Conservation (phyloP, 371 early-diverging fungal species). For the Apophysomyces trapeziformis region DNA sequence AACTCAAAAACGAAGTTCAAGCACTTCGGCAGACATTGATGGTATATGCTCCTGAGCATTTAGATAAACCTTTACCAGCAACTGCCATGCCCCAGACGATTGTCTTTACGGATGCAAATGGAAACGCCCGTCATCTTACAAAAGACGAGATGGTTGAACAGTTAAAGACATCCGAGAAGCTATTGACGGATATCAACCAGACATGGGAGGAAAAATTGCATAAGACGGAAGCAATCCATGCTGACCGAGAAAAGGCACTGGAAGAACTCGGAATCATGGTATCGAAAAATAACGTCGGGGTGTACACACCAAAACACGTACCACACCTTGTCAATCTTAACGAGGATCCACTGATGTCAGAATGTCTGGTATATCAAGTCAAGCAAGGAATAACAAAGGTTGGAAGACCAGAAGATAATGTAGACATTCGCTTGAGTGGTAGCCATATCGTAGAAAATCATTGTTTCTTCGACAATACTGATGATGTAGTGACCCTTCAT, state of each 20-base stretch:
- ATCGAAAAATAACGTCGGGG: slow-evolving; percentile 77
- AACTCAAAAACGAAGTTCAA: slow-evolving; percentile 85
- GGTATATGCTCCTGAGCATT: slow-evolving; percentile 64
- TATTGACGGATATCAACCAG: slow-evolving; percentile 81
- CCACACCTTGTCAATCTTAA: slow-evolving; percentile 91
- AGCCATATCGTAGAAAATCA: slow-evolving; percentile 72
- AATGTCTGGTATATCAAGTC: slow-evolving; percentile 88
- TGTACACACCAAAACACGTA: slow-evolving; percentile 81
- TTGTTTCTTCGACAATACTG: slow-evolving; percentile 76
- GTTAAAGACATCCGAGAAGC: slow-evolving; percentile 85
- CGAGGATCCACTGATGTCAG: slow-evolving; percentile 90
- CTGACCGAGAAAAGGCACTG: slow-evolving; percentile 74
- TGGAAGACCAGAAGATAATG: slow-evolving; percentile 61
- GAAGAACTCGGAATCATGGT: slow-evolving; percentile 84
- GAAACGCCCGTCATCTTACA: slow-evolving; percentile 56
- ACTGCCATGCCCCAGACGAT: slow-evolving; percentile 23
- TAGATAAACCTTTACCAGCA: slow-evolving; percentile 40
- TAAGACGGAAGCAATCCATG: slow-evolving; percentile 77
- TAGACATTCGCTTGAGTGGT: slow-evolving; percentile 79
- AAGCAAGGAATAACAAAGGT: slow-evolving; percentile 79
- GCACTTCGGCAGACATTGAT: slow-evolving; percentile 68
- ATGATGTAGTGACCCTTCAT: slow-evolving; percentile 65
- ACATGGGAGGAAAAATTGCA: slow-evolving; percentile 87
- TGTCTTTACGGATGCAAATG: slow-evolving; percentile 50
- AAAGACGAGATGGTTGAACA: slow-evolving; percentile 77